Evolutionary conservation across 2,329 filamentous ascomycete genomes (phyloP).

Genomic region (Fusarium nanum): DNA sequence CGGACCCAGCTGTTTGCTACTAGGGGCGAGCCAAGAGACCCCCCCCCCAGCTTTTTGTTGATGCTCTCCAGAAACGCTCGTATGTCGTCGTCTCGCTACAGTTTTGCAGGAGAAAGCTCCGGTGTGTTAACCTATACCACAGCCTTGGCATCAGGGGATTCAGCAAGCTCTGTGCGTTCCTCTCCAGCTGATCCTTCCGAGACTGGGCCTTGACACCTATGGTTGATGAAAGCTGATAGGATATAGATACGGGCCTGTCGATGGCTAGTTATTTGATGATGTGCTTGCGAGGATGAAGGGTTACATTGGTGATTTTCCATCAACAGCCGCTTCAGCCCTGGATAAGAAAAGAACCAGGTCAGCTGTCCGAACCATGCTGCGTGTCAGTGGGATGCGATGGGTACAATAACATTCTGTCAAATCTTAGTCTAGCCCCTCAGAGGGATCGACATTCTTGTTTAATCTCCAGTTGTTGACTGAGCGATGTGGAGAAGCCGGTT

Average conservation of each 20-base stretch:
- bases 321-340: slow-evolving; percentile 32
- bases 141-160: slow-evolving; percentile 31
- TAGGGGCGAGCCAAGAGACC: background rate
- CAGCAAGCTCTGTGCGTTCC: slow-evolving; percentile 29
- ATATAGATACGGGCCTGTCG: slow-evolving; percentile 8
- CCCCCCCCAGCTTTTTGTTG: no score
- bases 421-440: slow-evolving; percentile 1
- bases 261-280: slow-evolving; percentile 27
- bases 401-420: slow-evolving; percentile 22
- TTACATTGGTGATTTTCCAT: slow-evolving; percentile 22
- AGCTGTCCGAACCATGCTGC: slow-evolving; percentile 34
- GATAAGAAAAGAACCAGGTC: slow-evolving; percentile 25
- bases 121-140: slow-evolving; percentile 4
- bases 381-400: slow-evolving; percentile 21
- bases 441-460: slow-evolving; percentile 9
- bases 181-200: slow-evolving; percentile 30
- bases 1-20: background rate
- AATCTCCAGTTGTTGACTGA: slow-evolving; percentile 35
- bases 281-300: slow-evolving; percentile 2
- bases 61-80: slow-evolving; percentile 6
- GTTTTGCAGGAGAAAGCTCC: background rate
- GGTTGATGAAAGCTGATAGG: background rate
- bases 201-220: slow-evolving; percentile 14
- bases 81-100: background rate
- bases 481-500: slow-evolving; percentile 43